Base-by-base conservation (phyloP, 176 grass and related monocot species). In the Musa troglodytarum region DNA sequence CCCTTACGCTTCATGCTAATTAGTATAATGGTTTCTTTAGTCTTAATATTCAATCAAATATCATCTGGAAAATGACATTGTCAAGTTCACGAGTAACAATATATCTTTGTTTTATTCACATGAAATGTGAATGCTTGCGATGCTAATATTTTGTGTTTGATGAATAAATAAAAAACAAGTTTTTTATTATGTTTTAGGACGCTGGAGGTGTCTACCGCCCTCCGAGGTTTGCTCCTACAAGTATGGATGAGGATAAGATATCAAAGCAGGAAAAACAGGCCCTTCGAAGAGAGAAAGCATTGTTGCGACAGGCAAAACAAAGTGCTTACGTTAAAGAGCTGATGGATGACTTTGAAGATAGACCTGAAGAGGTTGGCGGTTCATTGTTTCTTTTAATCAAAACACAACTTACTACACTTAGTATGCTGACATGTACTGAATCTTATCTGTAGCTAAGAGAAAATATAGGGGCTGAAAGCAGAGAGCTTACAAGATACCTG, bases 301-400 rank as follows among this genome's bases (percentile, higher is more conserved):
- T 99, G 49, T 63, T 81, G 53, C 77, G 88, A n/a, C 80, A 75
- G 79, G 74, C 88, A 63, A 89, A 74, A 78, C 82, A 88, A 63
- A 94, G 82, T 86, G 77, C 86, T 76, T 94, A 82, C 52, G 22
- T 92, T 69, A 92, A 92, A 78, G 88, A 89, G 53, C 75, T 88
- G 1, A 92, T 89, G 52, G 86, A 92, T 74, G 84, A 65, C 28
- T 63, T 79, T 77, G 88, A 89, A 71, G 83, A 89, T 71, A 87
- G 91, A 63, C 86, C 96, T 22, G 88, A 95, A 80, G 91, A 99
- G 96, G 96, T 99, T 76, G 78, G 68, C 80, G n/a, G 34, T 55
- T 66, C 71, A 19, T 77, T 74, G 11, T 11, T 15, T 49, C 82
- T 52, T 65, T 22, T 78, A 22, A 16, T 49, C 54, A 54, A 13